phyloP scores from a whole-genome alignment of 225 moss, liverwort and hornwort species.

The Ulota crispa region DNA sequence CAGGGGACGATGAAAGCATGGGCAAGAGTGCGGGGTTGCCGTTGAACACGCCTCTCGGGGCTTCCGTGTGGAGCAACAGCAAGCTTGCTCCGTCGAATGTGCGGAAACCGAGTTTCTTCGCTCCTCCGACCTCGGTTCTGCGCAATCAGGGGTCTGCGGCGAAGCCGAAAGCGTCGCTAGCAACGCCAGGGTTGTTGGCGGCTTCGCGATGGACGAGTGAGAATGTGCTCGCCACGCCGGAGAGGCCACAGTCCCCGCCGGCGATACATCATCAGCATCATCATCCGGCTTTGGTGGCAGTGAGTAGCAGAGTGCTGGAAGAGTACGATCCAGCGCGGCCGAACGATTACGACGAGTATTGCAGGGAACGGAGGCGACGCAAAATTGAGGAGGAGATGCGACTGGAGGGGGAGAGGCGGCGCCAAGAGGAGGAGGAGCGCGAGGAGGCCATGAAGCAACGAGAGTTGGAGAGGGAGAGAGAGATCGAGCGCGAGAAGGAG shows the following conservation, averaged over 20 bases:
- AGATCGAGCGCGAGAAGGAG: constrained; percentile 68
- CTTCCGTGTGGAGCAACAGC: constrained; percentile 75
- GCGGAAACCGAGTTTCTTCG: constrained; percentile 77
- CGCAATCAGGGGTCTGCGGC: constrained; percentile 68
- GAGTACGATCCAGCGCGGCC: constrained; percentile 97
- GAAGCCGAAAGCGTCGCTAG: constrained; percentile 36
- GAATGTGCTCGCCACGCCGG: constrained; percentile 37
- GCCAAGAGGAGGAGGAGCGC: constrained; percentile 89
- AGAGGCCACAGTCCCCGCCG: constrained; percentile 62
- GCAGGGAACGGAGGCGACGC: constrained; percentile 84
- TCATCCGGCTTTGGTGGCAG: constrained; percentile 78
- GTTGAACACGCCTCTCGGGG: constrained; percentile 43
- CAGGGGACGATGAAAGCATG: constrained; percentile 69
- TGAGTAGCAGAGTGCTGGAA: constrained; percentile 83
- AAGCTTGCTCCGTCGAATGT: constrained; percentile 90
- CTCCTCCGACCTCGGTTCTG: constrained; percentile 83
- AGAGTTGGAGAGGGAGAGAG: constrained; percentile 67
- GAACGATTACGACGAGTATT: constrained; percentile 94
- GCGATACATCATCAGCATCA: constrained; percentile 64
- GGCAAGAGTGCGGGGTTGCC: constrained; percentile 37
- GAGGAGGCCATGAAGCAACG: constrained; percentile 75
- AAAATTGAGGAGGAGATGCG: constrained; percentile 98
- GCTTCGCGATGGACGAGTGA: constrained; percentile 62
- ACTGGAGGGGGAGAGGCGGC: constrained; percentile 78
- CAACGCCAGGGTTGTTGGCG: constrained; percentile 32